Percentiles rank a stretch among this genome's conserved stretches.
These are phyloP conservation scores for Fomes fomentarius DNA, from an alignment of 1,284 basidiomycete genomes.

Conservation along the genomic window DNA sequence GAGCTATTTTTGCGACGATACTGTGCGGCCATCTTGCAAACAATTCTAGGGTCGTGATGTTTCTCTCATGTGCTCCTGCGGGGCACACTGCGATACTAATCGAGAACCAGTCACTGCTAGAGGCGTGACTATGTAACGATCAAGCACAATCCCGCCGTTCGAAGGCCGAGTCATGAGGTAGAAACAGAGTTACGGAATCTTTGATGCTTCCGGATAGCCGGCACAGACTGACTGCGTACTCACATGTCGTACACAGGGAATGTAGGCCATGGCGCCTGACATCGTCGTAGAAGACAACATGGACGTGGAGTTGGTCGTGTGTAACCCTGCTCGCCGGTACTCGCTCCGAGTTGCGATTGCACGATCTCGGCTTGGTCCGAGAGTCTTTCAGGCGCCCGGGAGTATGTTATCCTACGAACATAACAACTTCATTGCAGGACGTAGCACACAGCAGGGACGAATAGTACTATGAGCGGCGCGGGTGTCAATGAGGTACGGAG, in stretches of 20 bases:
- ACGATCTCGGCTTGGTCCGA: too few species aligned
- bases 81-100: background rate
- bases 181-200: background rate
- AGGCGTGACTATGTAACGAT: background rate
- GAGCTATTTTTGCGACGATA: slow-evolving; percentile 2
- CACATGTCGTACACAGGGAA: too few species aligned
- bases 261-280: too few species aligned
- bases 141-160: background rate
- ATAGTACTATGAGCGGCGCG: slow-evolving; percentile 1
- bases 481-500: slow-evolving; percentile 6
- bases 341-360: too few species aligned
- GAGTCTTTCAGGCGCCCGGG: too few species aligned
- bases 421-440: slow-evolving; percentile 8
- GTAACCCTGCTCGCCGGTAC: too few species aligned
- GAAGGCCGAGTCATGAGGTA: background rate
- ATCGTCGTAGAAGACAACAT: too few species aligned
- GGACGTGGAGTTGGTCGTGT: too few species aligned
- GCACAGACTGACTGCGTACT: too few species aligned
- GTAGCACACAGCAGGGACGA: slow-evolving; percentile 2
- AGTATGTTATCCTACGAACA: background rate
- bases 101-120: background rate
- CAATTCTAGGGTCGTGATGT: background rate
- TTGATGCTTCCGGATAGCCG: too few species aligned
- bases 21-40: background rate
- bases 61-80: background rate